Evolutionary conservation across 202 grass and related monocot genomes (phyloP).

Genomic region (Schoenoplectus tabernaemontani): DNA sequence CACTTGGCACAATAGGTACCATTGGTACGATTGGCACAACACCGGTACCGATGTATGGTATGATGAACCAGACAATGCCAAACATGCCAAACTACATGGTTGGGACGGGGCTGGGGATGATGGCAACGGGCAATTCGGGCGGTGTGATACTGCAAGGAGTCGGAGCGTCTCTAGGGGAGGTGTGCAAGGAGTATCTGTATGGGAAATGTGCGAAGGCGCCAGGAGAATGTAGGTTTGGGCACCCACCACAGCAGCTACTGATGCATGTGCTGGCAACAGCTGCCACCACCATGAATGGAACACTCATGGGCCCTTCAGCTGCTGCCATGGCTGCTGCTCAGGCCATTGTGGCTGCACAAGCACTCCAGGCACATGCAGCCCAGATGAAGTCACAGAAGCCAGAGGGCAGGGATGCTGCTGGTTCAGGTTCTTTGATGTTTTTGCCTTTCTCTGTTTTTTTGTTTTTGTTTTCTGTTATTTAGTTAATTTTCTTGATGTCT

Average conservation of each 20-base stretch:
- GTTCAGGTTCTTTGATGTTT: conserved; percentile 27
- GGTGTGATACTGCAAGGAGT: conserved; percentile 74
- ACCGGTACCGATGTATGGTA: conserved; percentile 44
- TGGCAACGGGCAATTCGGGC: conserved; percentile 37
- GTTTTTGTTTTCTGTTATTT: background rate
- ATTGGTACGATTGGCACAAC: background rate
- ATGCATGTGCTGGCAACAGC: conserved; percentile 70
- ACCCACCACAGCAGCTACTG: conserved; percentile 72
- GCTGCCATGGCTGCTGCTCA: conserved; percentile 95
- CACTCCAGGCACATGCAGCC: conserved; percentile 73
- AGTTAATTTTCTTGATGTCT: conserved; percentile 1
- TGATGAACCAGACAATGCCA: conserved; percentile 98
- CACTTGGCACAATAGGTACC: conserved; percentile 17
- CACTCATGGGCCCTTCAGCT: conserved; percentile 75
- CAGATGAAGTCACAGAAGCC: conserved; percentile 55
- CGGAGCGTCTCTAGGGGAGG: conserved; percentile 72
- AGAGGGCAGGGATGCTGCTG: conserved; percentile 33
- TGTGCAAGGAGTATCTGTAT: conserved; percentile 70
- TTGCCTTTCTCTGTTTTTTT: background rate
- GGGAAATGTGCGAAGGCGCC: conserved; percentile 50
- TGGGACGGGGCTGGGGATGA: conserved; percentile 49
- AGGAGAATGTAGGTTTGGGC: conserved; percentile 50
- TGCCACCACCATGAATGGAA: conserved; percentile 51
- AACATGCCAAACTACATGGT: conserved; percentile 98
- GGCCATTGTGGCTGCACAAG: conserved; percentile 87